Evolutionary conservation across 73 alveolate genomes (phyloP).

Genomic region (Paramecium octaurelia): DNA sequence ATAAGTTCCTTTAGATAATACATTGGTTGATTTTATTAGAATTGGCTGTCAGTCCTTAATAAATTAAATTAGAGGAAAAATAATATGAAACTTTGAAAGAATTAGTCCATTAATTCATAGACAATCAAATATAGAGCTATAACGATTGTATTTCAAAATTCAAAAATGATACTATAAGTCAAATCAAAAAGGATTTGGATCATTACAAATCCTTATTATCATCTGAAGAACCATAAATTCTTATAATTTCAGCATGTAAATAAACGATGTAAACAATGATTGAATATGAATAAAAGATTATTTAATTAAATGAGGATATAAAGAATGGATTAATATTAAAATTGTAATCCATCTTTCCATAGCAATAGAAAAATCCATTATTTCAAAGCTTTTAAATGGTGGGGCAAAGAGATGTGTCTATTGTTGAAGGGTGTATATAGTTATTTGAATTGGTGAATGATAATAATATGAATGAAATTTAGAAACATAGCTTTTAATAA

Average conservation of each 20-base stretch:
- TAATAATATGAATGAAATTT: neutral
- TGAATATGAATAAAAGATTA: neutral
- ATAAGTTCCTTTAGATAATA: neutral
- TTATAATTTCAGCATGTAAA: neutral
- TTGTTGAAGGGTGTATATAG: neutral
- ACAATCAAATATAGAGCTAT: neutral
- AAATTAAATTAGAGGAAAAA: neutral
- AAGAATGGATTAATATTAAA: neutral
- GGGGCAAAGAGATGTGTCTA: neutral
- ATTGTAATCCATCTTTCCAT: neutral
- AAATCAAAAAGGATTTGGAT: neutral
- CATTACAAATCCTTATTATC: neutral
- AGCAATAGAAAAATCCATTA: neutral
- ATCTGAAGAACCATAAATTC: neutral
- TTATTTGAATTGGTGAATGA: neutral
- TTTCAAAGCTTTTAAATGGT: neutral
- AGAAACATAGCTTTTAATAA: neutral
- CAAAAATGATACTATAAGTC: neutral
- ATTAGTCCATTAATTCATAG: neutral
- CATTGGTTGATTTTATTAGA: neutral
- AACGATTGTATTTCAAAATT: neutral
- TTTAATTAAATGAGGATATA: neutral
- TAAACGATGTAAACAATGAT: neutral
- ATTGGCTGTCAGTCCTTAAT: neutral
- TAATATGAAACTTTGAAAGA: neutral